Base-by-base conservation (phyloP, 306 rosid genomes). In the Castanopsis chinensis region DNA sequence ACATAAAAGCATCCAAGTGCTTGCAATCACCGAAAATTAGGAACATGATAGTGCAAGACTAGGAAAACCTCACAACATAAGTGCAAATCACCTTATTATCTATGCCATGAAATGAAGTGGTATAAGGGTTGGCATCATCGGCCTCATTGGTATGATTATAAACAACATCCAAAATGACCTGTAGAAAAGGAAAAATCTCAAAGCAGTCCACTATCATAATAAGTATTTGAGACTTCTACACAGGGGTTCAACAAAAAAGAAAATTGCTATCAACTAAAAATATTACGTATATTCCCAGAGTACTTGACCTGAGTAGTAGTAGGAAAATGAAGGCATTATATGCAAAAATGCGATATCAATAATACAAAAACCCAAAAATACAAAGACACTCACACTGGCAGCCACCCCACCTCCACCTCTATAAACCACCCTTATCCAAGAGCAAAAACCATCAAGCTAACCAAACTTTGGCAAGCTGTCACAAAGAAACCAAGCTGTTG, bases 111-210 rank as follows among this genome's bases (percentile, higher is more conserved):
- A 95, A 95, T 72, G 99, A 95, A 76, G 98, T 95, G 65, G 92
- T 84, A 79, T 87, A 93, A 33, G 98, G 94, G 72, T 88, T 57
- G 58, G 75, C 85, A 76, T 91, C 98, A 69, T 93, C 96, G 41
- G 85, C 94, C 89, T 95, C 99, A 83, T 92, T 95, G 30, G 98
- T 95, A 85, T 93, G 99, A 84, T 95, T 95, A 59, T 88, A 95
- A 76, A 95, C 99, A 82, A 95, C 98, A 91, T 95, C 99, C 92
- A 95, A 84, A 81, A 95, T 95, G 78, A 95, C 94, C 99, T 93
- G 86, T 41, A 53, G 51, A 80, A 80, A 61, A 81, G 37, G 64
- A 78, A 76, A 81, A 71, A 52, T 51, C 79, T 73, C 79, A 80
- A 58, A 21, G 53, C 37, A 23, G 67, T 49, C 53, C 11, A 0